Percentiles rank a stretch among this genome's conserved stretches.
Evolutionary conservation across 495 filamentous ascomycete genomes (phyloP).

Genomic region (Platismatia glauca): DNA sequence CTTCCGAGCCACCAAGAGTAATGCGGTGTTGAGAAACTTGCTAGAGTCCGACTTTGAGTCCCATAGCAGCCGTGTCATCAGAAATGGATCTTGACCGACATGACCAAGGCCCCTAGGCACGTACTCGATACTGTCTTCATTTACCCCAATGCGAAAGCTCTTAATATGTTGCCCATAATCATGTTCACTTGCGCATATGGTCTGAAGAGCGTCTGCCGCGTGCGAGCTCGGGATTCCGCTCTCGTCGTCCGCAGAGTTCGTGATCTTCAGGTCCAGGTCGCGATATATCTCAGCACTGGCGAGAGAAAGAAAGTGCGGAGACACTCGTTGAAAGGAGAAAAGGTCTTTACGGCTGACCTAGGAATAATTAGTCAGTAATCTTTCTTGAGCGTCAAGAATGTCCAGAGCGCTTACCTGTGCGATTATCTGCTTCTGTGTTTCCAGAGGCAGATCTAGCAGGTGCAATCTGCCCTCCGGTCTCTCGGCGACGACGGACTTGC

Average conservation of each 20-base stretch:
- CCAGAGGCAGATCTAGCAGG: constrained; percentile 39
- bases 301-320: constrained; percentile 44
- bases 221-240: constrained; percentile 36
- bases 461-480: constrained; percentile 1
- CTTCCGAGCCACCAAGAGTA: constrained; percentile 47
- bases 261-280: constrained; percentile 34
- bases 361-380: not conserved
- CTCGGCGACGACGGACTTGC: not conserved
- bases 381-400: not conserved
- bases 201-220: constrained; percentile 46
- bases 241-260: constrained; percentile 48
- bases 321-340: constrained; percentile 46
- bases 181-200: constrained; percentile 51
- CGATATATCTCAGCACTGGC: constrained; percentile 50
- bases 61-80: constrained; percentile 23
- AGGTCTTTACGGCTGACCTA: constrained; percentile 34
- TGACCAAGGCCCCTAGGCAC: not conserved
- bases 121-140: constrained; percentile 6
- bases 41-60: constrained; percentile 21
- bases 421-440: constrained; percentile 45
- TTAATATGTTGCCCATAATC: constrained; percentile 50
- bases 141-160: constrained; percentile 20
- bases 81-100: not conserved
- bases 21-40: constrained; percentile 53
- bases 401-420: constrained; percentile 31